These are phyloP conservation scores for Phaffomyces opuntiae DNA, from an alignment of 805 yeast species.

Conservation along the genomic window DNA sequence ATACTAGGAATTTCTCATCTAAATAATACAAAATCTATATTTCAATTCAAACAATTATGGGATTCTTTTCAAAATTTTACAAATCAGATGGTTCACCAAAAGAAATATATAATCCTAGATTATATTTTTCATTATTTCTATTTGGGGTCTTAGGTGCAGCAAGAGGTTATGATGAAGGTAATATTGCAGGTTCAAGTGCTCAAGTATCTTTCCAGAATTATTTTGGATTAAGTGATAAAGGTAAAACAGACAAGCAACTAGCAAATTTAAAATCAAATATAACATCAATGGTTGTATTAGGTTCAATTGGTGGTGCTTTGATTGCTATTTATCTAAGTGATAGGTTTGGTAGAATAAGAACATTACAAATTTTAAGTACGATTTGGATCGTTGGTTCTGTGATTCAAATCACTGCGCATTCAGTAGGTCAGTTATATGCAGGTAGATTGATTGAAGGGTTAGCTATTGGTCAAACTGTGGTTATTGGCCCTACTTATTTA, in stretches of 20 bases:
- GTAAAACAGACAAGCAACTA: slow-evolving; percentile 27
- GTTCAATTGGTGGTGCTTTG: slow-evolving; percentile 47
- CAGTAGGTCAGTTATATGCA: slow-evolving; percentile 45
- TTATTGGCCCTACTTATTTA: slow-evolving; percentile 48
- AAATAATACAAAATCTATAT: too few species aligned
- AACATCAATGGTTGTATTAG: slow-evolving; percentile 52
- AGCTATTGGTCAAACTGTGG: slow-evolving; percentile 51
- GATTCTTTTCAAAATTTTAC: slow-evolving; percentile 12
- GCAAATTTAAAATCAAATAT: slow-evolving; percentile 47
- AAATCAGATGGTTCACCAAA: slow-evolving; percentile 26
- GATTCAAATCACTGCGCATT: slow-evolving; percentile 40
- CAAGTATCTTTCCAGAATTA: slow-evolving; percentile 34
- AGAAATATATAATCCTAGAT: slow-evolving; percentile 40
- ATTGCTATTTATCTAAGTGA: slow-evolving; percentile 43
- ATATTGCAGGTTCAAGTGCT: slow-evolving; percentile 37
- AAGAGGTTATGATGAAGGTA: slow-evolving; percentile 54
- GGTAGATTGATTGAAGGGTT: slow-evolving; percentile 51
- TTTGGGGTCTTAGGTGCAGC: slow-evolving; percentile 53
- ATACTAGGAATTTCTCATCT: too few species aligned
- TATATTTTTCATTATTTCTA: slow-evolving; percentile 37
- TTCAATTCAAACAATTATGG: neutral
- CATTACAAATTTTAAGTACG: slow-evolving; percentile 37
- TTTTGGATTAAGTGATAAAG: slow-evolving; percentile 38
- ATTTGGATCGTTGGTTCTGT: slow-evolving; percentile 40
- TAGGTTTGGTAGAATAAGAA: slow-evolving; percentile 42